Evolutionary conservation across 1,284 basidiomycete species (phyloP), one percentile per base, ranked within the genome.

Genomic region (Puccinia novopanici): DNA sequence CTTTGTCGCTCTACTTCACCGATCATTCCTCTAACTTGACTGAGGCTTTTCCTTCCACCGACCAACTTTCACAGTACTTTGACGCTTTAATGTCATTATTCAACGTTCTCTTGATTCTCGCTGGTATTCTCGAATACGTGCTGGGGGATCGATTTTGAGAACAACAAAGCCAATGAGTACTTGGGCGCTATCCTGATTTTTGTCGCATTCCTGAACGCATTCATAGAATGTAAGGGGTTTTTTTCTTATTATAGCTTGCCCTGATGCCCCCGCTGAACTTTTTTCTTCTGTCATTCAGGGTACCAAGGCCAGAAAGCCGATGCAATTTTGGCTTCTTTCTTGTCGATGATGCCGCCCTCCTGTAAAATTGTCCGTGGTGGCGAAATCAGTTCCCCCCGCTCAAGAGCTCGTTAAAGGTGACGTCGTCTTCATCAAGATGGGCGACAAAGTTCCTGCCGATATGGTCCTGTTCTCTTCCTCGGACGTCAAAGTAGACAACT

Each of bases 371-470:
- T 92, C 74, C 89, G 91, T 57, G 89, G 90, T 81, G 89, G 89
- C 3, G 87, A 88, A 8, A 88, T 91, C 81, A 84, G 85, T 55
- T 88, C 88, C 3, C 75, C 89, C 90, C 37, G 91, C 91, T 13
- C 87, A 89, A 19, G 88, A 90, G 30, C 87, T 92, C 2, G 91
- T 92, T 68, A 90, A 89, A 82, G 91, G 91, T 30, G 91, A 92
- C 84, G 84, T 92, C 68, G 90, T 92, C 9, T 86, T 91, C 57
- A 83, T 91, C 63, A 88, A 90, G 73, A 88, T 87, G 80, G 90
- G 90, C 71, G 90, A 91, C 85, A 91, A 91, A 86, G 91, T 90
- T 3, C 90, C 90, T 0, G 90, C 90, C 22, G 90, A 91, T 84
- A 85, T 91, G 63, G 84, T 91, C 45, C 52, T 83, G 8, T 90